These are phyloP conservation scores for Lepidium africanum DNA, from an alignment of 345 rosid species.

Conservation along the genomic window DNA sequence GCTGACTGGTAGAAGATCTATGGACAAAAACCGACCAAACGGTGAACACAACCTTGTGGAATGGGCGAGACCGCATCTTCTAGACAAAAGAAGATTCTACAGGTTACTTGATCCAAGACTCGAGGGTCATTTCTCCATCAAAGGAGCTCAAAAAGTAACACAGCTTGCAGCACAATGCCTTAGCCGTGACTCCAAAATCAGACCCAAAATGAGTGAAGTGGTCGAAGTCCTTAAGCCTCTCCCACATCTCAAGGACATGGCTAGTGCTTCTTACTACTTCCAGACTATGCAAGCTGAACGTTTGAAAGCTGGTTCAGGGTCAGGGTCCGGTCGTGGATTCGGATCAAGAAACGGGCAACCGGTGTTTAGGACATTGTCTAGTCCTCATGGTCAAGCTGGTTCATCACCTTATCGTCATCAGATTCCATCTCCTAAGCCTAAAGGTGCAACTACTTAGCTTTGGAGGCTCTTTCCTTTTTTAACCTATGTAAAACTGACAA, in stretches of 20 bases:
- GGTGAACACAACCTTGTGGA: constrained; percentile 81
- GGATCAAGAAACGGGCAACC: constrained; percentile 32
- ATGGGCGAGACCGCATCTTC: constrained; percentile 80
- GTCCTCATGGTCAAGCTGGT: constrained; percentile 29
- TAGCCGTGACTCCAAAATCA: constrained; percentile 68
- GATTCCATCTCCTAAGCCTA: constrained; percentile 33
- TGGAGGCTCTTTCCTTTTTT: neutral
- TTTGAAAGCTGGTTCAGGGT: constrained; percentile 20
- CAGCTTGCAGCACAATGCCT: constrained; percentile 79
- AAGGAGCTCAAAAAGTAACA: constrained; percentile 74
- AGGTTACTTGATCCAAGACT: constrained; percentile 70
- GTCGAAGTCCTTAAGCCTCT: constrained; percentile 66
- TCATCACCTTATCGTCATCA: constrained; percentile 27
- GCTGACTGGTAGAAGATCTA: constrained; percentile 76
- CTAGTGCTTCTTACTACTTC: constrained; percentile 72
- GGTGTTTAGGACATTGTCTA: constrained; percentile 23
- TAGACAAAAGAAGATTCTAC: constrained; percentile 75
- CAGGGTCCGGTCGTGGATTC: constrained; percentile 25
- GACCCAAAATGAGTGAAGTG: constrained; percentile 89
- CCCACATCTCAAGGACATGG: constrained; percentile 73
- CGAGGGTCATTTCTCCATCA: constrained; percentile 71
- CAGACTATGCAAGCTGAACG: constrained; percentile 66
- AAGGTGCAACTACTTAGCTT: constrained; percentile 26
- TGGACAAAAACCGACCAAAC: constrained; percentile 76
- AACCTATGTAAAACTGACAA: constrained; percentile 17